Evolutionary conservation across 805 yeast genomes (phyloP).

Genomic region (Ogataea minuta): DNA sequence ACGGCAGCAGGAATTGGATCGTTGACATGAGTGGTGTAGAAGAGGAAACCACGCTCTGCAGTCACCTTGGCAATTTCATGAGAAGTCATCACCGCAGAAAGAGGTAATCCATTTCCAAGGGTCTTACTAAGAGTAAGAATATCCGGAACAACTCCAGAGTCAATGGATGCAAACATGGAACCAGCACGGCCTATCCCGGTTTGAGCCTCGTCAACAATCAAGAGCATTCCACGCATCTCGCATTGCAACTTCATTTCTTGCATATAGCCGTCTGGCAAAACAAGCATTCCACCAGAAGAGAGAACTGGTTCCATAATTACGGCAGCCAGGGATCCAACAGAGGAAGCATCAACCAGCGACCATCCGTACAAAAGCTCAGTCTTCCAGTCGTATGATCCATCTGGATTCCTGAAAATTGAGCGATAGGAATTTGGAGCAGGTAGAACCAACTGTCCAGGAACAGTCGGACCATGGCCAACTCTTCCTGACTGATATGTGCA

Average conservation of each 20-base stretch:
- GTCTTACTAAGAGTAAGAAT: conserved; percentile 34
- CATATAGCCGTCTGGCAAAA: conserved; percentile 34
- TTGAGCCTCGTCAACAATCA: conserved; percentile 56
- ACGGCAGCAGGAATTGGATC: conserved; percentile 33
- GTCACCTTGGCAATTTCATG: conserved; percentile 25
- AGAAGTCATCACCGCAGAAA: conserved; percentile 32
- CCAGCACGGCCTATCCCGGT: conserved; percentile 57
- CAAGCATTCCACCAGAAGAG: conserved; percentile 54
- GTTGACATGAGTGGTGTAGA: conserved; percentile 32
- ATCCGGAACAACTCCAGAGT: conserved; percentile 33
- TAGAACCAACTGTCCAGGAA: conserved; percentile 28
- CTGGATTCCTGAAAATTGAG: conserved; percentile 28
- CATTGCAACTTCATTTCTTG: conserved; percentile 28
- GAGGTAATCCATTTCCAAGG: conserved; percentile 34
- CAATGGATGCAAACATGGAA: conserved; percentile 40
- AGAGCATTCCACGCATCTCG: conserved; percentile 42
- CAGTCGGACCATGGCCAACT: conserved; percentile 29
- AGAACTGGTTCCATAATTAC: conserved; percentile 51
- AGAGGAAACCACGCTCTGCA: conserved; percentile 23
- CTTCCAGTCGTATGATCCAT: conserved; percentile 32
- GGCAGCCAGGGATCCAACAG: conserved; percentile 46
- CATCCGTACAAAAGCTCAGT: conserved; percentile 30
- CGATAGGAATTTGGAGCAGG: conserved; percentile 31
- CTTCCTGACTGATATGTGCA: conserved; percentile 30
- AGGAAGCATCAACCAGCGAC: conserved; percentile 27